These are phyloP conservation scores for Rhododendron ferrugineum DNA, from an alignment of 148 eudicot species.

Conservation along the genomic window DNA sequence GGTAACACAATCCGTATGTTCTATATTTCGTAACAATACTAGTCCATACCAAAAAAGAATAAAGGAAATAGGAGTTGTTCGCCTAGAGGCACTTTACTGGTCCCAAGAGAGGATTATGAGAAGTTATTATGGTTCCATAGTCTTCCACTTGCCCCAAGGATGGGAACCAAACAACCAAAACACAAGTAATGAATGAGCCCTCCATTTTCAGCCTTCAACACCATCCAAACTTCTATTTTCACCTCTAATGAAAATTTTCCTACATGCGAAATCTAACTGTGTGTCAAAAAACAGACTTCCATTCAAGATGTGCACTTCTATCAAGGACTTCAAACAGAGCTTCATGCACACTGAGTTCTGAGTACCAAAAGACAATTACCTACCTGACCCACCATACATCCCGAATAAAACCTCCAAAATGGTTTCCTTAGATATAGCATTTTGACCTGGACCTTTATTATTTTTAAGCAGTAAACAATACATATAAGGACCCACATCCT, in stretches of 20 bases:
- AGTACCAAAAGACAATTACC: neutral
- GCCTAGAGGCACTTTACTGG: neutral
- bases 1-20: neutral
- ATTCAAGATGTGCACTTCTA: neutral
- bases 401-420: neutral
- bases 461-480: neutral
- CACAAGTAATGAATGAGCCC: neutral
- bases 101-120: neutral
- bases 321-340: neutral
- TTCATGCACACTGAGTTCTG: neutral
- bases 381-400: neutral
- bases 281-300: neutral
- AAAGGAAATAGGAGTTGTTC: neutral
- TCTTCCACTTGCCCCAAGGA: neutral
- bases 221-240: neutral
- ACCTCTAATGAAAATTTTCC: neutral
- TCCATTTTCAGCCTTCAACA: neutral
- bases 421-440: neutral
- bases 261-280: neutral
- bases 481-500: neutral
- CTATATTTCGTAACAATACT: neutral
- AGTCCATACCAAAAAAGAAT: neutral
- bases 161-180: neutral
- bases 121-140: neutral
- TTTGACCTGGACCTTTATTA: neutral